Base-by-base conservation (phyloP, 805 yeast species). In the Kuraishia borneana region DNA sequence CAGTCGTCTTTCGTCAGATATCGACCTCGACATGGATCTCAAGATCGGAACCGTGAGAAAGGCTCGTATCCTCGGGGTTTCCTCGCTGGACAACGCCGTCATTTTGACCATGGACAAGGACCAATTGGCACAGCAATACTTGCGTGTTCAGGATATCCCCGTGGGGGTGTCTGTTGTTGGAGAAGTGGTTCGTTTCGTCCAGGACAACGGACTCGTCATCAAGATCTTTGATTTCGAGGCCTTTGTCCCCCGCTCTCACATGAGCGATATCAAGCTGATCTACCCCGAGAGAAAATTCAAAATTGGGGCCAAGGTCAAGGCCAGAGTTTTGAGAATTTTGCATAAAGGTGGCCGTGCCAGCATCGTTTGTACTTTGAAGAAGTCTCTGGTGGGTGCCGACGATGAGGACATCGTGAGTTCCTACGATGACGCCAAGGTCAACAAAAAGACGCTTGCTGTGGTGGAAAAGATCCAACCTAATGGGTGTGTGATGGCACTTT, bases 221-320 rank as follows among this genome's bases (percentile, higher is more conserved):
- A 74, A 71, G 45, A 48, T 85, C 8, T 75, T 77, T 39, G 68
- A 70, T 32, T 83, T 80, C 43, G 76, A 69, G 29, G 98, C 85
- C 4, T 60, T 69, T 41, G 97, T 84, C 20, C 79, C 83, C 10
- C 63, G 74, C 19, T 50, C 61, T 18, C 95, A 89, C 47, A 71
- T 92, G 55, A 78, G 94, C 44, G 99, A 92, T 54, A 68, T 82
- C 38, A 79, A 76, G 51, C 64, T 89, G 42, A 73, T 75, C 3
- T 80, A 89, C 50, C 98, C 98, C 5, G 97, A 92, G 58, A 73
- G 92, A 63, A 84, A 85, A 48, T 89, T 79, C 66, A 83, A 83
- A 56, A 75, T 78, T 30, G 97, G 96, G 8, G 63, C 80, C 29
- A 81, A 77, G 44, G 83, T 84, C 21, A 81, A 70, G 46, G 92